phyloP scores from a whole-genome alignment of 2,329 filamentous ascomycete species.

The Fusarium marasasianum region DNA sequence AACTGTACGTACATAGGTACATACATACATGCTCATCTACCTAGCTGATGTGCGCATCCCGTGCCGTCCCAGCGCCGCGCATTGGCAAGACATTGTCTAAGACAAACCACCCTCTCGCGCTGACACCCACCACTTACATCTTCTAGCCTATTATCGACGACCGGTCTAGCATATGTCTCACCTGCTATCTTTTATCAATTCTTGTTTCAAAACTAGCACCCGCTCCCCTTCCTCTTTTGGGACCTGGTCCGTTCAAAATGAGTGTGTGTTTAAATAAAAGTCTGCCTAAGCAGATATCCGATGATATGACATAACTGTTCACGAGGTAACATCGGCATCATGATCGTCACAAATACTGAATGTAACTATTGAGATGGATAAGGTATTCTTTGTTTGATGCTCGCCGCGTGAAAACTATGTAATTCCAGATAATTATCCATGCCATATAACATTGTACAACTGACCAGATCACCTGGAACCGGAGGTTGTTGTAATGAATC shows the following conservation, averaged over 20 bases:
- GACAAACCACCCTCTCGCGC: conserved; percentile 28
- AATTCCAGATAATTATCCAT: conserved; percentile 24
- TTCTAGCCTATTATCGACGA: conserved; percentile 3
- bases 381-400: conserved; percentile 20
- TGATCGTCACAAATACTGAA: not conserved
- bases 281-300: not conserved
- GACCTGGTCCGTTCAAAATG: not conserved
- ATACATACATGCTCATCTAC: not conserved
- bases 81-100: conserved; percentile 38
- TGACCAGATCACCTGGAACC: conserved; percentile 39
- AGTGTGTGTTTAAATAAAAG: conserved; percentile 2
- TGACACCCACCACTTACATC: conserved; percentile 7
- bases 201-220: conserved; percentile 17
- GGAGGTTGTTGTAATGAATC: conserved; percentile 36
- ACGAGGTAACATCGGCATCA: conserved; percentile 17
- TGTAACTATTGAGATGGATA: conserved; percentile 1
- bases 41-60: conserved; percentile 18
- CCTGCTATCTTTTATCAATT: conserved; percentile 12
- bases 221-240: conserved; percentile 7
- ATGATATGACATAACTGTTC: conserved; percentile 13
- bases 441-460: conserved; percentile 36
- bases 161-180: conserved; percentile 20
- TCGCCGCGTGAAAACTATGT: conserved; percentile 17
- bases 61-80: conserved; percentile 36
- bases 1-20: not conserved